Base-by-base conservation (phyloP, 805 yeast genomes). In the Kuraishia piskuri region DNA sequence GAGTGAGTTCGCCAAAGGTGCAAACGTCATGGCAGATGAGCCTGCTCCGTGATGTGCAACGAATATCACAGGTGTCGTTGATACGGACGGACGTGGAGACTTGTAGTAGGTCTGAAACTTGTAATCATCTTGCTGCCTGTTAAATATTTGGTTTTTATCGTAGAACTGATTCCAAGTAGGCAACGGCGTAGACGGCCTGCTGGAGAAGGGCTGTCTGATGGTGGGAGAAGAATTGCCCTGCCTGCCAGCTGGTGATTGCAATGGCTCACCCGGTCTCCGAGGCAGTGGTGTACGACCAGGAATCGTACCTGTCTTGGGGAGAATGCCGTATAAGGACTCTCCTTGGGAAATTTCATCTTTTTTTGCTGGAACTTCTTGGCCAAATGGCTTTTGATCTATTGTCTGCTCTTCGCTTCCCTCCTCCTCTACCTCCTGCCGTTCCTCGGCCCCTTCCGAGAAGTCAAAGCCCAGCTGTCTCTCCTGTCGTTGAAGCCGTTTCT, bases 31-130 rank as follows among this genome's bases (percentile, higher is more conserved):
- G 0, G 86, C 90, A 1, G 88, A 80, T 0, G 97, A 90, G 0
- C 98, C 99, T 1, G 97, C 97, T 2, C 99, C 99, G 67, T 94
- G 99, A 58, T 89, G 94, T 59, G 84, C 82, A 1, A 94, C 69
- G 59, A 88, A 82, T 1, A 90, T 60, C 0, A 70, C 63, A 3
- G 95, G 90, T 0, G 73, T 63, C 0, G 63, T 60, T 1, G 60
- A 24, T 22, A 46, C 50, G 7, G 50, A n/a, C 9, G 51, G 9
- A 3, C 46, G 23, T 0, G 96, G 91, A 0, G 80, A 72, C 8
- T 71, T 71, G 58, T 74, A 87, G 63, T 83, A 88, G 0, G 82
- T 78, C 55, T 83, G 79, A 62, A 83, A 79, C 6, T 54, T 49
- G 44, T 68, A 66, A 0, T 69, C 69, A 1, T 63, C 36, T 0